These are phyloP conservation scores for Leucoagaricus sp. DNA, from an alignment of 1,284 basidiomycete species.

Conservation along the genomic window DNA sequence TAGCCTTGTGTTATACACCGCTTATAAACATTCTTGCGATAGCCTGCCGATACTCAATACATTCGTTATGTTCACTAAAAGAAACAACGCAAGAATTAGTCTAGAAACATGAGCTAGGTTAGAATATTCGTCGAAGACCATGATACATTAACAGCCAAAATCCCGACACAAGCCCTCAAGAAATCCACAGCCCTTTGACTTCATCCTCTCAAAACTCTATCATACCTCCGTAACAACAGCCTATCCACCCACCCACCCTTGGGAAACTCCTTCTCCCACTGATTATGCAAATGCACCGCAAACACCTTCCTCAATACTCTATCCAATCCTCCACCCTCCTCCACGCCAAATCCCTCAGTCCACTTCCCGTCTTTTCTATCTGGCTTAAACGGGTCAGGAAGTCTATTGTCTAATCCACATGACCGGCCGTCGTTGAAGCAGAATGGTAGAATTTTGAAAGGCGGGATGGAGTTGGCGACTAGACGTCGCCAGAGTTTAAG, in stretches of 20 bases:
- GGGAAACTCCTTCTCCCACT: conserved; percentile 86
- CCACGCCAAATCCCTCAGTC: conserved; percentile 55
- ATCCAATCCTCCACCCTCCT: conserved; percentile 71
- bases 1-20: no score
- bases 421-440: conserved; percentile 90
- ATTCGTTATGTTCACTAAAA: no score
- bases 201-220: conserved; percentile 34
- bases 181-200: not conserved
- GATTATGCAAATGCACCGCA: conserved; percentile 89
- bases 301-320: conserved; percentile 77
- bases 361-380: conserved; percentile 62
- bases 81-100: no score
- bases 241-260: conserved; percentile 79
- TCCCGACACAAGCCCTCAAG: no score
- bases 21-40: no score
- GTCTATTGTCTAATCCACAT: conserved; percentile 86
- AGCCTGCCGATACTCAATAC: no score
- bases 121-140: not conserved
- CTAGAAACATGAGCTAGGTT: not conserved
- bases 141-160: not conserved
- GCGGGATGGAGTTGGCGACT: conserved; percentile 67
- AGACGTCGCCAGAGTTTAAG: conserved; percentile 85
- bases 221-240: conserved; percentile 66
- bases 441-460: conserved; percentile 90
- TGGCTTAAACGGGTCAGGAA: conserved; percentile 83